phyloP scores from a whole-genome alignment of 306 rosid species.

The Cucurbita argyrosperma region DNA sequence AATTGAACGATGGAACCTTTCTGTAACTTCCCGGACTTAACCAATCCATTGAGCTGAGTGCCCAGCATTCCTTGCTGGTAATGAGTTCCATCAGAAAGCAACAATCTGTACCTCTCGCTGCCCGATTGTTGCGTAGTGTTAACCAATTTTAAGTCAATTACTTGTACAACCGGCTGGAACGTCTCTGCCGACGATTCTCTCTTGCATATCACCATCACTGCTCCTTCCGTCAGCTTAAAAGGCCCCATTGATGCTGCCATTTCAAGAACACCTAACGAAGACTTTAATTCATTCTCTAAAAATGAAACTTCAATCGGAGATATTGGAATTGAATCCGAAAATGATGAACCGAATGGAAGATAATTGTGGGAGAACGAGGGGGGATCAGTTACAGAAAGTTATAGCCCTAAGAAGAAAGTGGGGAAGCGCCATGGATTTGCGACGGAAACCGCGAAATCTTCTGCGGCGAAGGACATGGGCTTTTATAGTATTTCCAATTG shows the following conservation, averaged over 20 bases:
- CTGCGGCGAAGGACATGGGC: background rate
- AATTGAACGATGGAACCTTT: constrained; percentile 47
- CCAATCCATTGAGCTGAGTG: constrained; percentile 43
- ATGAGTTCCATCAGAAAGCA: constrained; percentile 53
- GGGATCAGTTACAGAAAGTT: background rate
- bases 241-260: constrained; percentile 36
- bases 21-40: constrained; percentile 34
- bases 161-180: constrained; percentile 49
- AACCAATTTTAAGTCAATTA: constrained; percentile 40
- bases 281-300: background rate
- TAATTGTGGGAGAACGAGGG: background rate
- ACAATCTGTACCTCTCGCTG: constrained; percentile 44
- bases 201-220: constrained; percentile 33
- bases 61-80: constrained; percentile 68
- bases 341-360: background rate
- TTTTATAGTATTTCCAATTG: background rate
- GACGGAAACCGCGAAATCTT: constrained; percentile 26
- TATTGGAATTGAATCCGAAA: background rate
- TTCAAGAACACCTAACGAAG: background rate
- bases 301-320: background rate
- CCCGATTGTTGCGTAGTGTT: constrained; percentile 22
- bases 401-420: constrained; percentile 31
- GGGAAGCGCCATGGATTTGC: constrained; percentile 28
- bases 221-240: constrained; percentile 37
- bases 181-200: constrained; percentile 14